A percentile compares a stretch with the other conserved stretches of the same genome.
Conservation (phyloP, 2,329 filamentous ascomycete genomes). For the Penicillium sp. region DNA sequence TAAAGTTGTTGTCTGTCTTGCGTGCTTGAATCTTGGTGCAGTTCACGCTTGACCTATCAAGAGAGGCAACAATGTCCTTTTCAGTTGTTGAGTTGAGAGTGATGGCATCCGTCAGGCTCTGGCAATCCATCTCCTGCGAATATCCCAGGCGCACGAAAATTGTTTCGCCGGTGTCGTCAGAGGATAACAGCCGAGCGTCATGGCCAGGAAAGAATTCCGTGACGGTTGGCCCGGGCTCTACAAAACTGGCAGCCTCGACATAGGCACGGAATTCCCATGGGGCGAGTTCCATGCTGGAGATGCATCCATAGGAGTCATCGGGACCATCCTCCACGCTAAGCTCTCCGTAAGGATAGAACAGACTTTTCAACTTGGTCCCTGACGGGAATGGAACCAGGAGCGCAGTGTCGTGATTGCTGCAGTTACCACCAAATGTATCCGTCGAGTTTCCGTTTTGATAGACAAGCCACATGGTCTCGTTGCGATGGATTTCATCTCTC, state of each 20-base stretch:
- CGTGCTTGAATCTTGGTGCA: slow-evolving; percentile 49
- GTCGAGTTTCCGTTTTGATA: slow-evolving; percentile 50
- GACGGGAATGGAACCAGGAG: slow-evolving; percentile 57
- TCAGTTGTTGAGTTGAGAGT: slow-evolving; percentile 54
- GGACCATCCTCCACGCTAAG: slow-evolving; percentile 49
- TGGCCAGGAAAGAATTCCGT: slow-evolving; percentile 61
- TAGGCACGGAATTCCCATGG: slow-evolving; percentile 61
- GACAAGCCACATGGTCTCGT: slow-evolving; percentile 47
- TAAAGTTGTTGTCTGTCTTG: too few species aligned
- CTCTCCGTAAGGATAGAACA: slow-evolving; percentile 62
- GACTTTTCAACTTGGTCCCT: slow-evolving; percentile 58
- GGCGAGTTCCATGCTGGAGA: slow-evolving; percentile 52
- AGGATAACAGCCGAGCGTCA: slow-evolving; percentile 52
- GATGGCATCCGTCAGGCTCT: slow-evolving; percentile 50
- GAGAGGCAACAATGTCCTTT: slow-evolving; percentile 41
- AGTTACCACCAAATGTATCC: slow-evolving; percentile 57
- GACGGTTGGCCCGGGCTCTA: slow-evolving; percentile 54
- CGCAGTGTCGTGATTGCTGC: slow-evolving; percentile 48
- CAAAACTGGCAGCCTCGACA: slow-evolving; percentile 52
- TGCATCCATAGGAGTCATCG: slow-evolving; percentile 54
- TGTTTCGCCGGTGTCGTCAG: slow-evolving; percentile 43
- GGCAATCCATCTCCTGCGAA: slow-evolving; percentile 60
- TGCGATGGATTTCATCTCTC: slow-evolving; percentile 46
- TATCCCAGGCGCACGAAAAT: slow-evolving; percentile 54
- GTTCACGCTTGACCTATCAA: slow-evolving; percentile 46